Evolutionary conservation across 768 basidiomycete species (phyloP).

Genomic region (Mycena olivaceomarginata): DNA sequence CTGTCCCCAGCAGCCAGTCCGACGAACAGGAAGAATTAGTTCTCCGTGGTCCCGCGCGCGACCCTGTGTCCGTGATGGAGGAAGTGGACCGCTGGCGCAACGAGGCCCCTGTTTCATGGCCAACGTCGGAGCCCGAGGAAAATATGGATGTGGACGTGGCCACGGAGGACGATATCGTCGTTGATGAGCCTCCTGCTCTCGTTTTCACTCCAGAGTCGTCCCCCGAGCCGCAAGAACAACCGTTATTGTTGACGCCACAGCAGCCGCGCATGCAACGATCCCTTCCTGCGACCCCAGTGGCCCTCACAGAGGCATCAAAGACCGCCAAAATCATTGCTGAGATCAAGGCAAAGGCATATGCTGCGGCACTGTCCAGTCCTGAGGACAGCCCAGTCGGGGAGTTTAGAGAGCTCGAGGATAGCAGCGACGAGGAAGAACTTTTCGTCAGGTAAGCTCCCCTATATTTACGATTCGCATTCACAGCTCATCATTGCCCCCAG

Average conservation of each 20-base stretch:
- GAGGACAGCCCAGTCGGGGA: slow-evolving; percentile 62
- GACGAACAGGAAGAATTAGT: slow-evolving; percentile 75
- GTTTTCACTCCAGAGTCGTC: slow-evolving; percentile 37
- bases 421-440: slow-evolving; percentile 68
- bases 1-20: slow-evolving; percentile 79
- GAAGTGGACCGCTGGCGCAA: slow-evolving; percentile 67
- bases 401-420: slow-evolving; percentile 68
- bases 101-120: slow-evolving; percentile 48
- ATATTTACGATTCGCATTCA: no score
- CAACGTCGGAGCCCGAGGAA: slow-evolving; percentile 33
- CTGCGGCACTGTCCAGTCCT: slow-evolving; percentile 65
- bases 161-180: not conserved
- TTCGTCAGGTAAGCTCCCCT: slow-evolving; percentile 4
- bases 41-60: slow-evolving; percentile 50
- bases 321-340: slow-evolving; percentile 76
- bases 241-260: slow-evolving; percentile 26
- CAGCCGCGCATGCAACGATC: slow-evolving; percentile 27
- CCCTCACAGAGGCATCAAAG: slow-evolving; percentile 63
- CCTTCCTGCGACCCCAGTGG: slow-evolving; percentile 44
- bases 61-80: slow-evolving; percentile 55
- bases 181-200: slow-evolving; percentile 15
- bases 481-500: slow-evolving; percentile 20
- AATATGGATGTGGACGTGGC: slow-evolving; percentile 37
- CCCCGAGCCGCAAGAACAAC: slow-evolving; percentile 31
- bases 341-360: slow-evolving; percentile 78